Base-by-base conservation (phyloP, 2,329 filamentous ascomycete species). In the Curvularia verruculosa region DNA sequence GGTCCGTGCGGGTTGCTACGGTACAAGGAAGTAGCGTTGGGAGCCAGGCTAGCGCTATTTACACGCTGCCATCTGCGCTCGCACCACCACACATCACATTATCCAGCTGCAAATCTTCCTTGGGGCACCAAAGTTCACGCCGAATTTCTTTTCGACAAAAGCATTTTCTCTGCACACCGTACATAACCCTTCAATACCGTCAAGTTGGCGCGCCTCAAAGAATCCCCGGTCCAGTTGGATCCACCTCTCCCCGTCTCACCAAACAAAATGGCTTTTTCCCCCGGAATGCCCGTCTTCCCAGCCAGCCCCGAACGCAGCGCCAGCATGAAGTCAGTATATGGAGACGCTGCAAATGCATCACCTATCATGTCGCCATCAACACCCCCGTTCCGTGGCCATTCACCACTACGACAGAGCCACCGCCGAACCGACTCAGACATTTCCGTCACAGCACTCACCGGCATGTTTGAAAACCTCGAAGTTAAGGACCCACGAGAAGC, bases 381-480 rank as follows among this genome's bases (percentile, higher is more conserved):
- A 7, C 65, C 72, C 5, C 71, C 73, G 28, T 59, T 76, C 29
- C 72, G 58, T 86, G 87, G 64, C 13, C 58, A 61, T 44, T 66
- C 64, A 28, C 64, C 64, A 29, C 45, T 66, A 34, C 64, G 64
- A 54, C 49, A 56, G 41, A 45, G 31, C 10, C 57, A 59, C 29
- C 54, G 68, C 19, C 68, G 76, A 29, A 77, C 71, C 56, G 73
- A 74, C 59, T 78, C 74, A 19, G 73, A 76, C 39, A 66, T 73
- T 19, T 73, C 72, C 26, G 76, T 78, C 15, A 73, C 73, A 37
- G 79, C 78, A 39, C 76, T 83, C 69, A 88, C 90, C 60, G 87
- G 85, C 69, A 89, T 90, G 75, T 91, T 91, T 76, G 90, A 91
- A 78, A 84, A 82, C 55, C 81, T 91, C 34, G 84, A 87, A 55